phyloP scores from a whole-genome alignment of 2,329 filamentous ascomycete genomes.

The Aspergillus sp. region DNA sequence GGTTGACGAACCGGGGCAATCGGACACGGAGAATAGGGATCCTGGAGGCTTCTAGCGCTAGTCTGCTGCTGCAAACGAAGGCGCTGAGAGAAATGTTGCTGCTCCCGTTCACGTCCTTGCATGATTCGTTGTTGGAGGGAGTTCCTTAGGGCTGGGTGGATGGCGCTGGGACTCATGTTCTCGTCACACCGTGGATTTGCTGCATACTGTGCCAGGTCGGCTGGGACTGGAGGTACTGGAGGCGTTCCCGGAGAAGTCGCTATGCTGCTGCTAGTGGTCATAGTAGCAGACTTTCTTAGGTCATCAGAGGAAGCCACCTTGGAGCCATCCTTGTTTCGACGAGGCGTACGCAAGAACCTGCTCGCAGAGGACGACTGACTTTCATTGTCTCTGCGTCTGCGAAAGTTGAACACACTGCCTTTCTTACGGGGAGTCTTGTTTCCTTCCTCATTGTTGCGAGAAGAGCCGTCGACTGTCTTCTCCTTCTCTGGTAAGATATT shows the following conservation, averaged over 20 bases:
- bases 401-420: conserved; percentile 12
- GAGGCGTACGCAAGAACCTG: conserved; percentile 6
- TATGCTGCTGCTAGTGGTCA: not conserved
- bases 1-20: not conserved
- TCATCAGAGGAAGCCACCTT: not conserved
- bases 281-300: not conserved
- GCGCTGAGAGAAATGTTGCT: not conserved
- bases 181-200: not conserved
- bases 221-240: conserved; percentile 1
- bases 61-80: no score
- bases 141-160: conserved; percentile 10
- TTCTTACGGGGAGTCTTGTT: conserved; percentile 6
- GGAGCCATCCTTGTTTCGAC: conserved; percentile 2
- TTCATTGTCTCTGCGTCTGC: conserved; percentile 8
- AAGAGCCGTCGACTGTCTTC: not conserved
- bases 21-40: not conserved
- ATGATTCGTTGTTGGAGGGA: conserved; percentile 7
- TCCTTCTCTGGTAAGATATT: not conserved
- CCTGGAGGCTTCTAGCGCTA: not conserved
- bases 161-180: conserved; percentile 3
- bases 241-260: conserved; percentile 3
- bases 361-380: not conserved
- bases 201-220: not conserved
- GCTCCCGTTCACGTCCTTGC: conserved; percentile 5
- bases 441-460: not conserved